Percentiles rank a stretch among this genome's conserved stretches.
Evolutionary conservation across 108 stramenopile genomes (phyloP).

Genomic region (Skeletonema grethae): DNA sequence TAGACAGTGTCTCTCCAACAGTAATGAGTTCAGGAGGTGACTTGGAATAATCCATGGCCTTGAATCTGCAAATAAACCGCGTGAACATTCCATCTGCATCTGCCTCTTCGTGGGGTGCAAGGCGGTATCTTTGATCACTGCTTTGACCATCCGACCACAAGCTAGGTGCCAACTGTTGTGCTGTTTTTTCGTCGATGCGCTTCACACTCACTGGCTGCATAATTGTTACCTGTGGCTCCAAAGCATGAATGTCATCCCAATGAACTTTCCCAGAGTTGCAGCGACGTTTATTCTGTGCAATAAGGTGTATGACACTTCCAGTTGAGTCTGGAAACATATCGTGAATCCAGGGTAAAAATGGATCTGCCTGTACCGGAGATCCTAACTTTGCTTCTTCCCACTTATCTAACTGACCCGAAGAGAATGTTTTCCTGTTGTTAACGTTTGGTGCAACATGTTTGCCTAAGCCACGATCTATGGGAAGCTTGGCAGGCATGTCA

Average conservation of each 20-base stretch:
- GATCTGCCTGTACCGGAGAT: conserved; percentile 46
- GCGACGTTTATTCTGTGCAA: conserved; percentile 45
- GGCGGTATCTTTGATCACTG: conserved; percentile 26
- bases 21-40: conserved; percentile 16
- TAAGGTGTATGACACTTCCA: conserved; percentile 35
- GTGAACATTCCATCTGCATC: conserved; percentile 41
- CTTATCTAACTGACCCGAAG: conserved; percentile 37
- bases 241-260: conserved; percentile 12
- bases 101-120: conserved; percentile 44
- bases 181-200: conserved; percentile 12
- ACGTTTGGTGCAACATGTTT: conserved; percentile 55
- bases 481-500: conserved; percentile 66
- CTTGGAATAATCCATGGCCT: conserved; percentile 15
- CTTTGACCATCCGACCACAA: conserved; percentile 10
- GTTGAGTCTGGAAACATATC: conserved; percentile 41
- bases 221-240: conserved; percentile 47
- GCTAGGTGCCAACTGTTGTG: not conserved
- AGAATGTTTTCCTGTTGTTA: conserved; percentile 39
- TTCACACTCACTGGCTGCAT: conserved; percentile 51
- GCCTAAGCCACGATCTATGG: conserved; percentile 63
- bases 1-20: conserved; percentile 48
- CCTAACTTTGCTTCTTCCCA: conserved; percentile 57
- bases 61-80: conserved; percentile 48
- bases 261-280: conserved; percentile 59
- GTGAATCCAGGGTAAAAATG: conserved; percentile 51